A percentile compares a stretch with the other conserved stretches of the same genome.
Evolutionary conservation across 768 basidiomycete species (phyloP).

Genomic region (Panaeolus cyanescens): DNA sequence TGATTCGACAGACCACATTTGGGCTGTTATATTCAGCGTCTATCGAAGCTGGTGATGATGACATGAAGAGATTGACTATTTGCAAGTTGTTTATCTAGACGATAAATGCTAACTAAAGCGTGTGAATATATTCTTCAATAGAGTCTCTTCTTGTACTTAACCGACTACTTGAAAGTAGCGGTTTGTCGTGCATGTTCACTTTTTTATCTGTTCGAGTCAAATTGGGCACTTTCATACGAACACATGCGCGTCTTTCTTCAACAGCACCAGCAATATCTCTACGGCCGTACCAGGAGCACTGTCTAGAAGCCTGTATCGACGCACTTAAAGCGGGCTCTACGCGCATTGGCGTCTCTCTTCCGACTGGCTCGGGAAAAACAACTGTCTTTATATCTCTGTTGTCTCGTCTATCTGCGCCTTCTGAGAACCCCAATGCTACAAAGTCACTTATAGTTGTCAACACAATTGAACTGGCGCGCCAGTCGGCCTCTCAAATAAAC

Average conservation of each 20-base stretch:
- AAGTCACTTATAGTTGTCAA: slow-evolving; percentile 85
- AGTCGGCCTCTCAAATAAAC: slow-evolving; percentile 76
- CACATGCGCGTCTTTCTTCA: neutral
- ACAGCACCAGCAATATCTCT: slow-evolving; percentile 38
- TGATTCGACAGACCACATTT: slow-evolving; percentile 57
- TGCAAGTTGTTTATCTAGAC: too few relatives aligned
- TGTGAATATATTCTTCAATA: slow-evolving; percentile 6
- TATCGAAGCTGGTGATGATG: slow-evolving; percentile 39
- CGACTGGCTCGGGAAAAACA: slow-evolving; percentile 89
- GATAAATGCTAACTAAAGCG: neutral
- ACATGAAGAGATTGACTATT: slow-evolving; percentile 10
- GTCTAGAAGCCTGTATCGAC: slow-evolving; percentile 73
- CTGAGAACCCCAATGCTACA: slow-evolving; percentile 42
- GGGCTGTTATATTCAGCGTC: slow-evolving; percentile 42
- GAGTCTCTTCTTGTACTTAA: too few relatives aligned
- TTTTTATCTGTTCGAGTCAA: neutral
- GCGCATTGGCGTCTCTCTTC: slow-evolving; percentile 82
- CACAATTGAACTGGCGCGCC: slow-evolving; percentile 85
- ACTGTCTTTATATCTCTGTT: slow-evolving; percentile 88
- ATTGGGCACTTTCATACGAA: neutral
- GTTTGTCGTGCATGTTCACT: neutral
- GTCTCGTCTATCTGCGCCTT: slow-evolving; percentile 55
- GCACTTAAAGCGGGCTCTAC: slow-evolving; percentile 69
- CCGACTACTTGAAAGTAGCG: slow-evolving; percentile 4
- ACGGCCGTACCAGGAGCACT: slow-evolving; percentile 88